Evolutionary conservation across 2,329 filamentous ascomycete genomes (phyloP).

Genomic region (Drechslera avenae): DNA sequence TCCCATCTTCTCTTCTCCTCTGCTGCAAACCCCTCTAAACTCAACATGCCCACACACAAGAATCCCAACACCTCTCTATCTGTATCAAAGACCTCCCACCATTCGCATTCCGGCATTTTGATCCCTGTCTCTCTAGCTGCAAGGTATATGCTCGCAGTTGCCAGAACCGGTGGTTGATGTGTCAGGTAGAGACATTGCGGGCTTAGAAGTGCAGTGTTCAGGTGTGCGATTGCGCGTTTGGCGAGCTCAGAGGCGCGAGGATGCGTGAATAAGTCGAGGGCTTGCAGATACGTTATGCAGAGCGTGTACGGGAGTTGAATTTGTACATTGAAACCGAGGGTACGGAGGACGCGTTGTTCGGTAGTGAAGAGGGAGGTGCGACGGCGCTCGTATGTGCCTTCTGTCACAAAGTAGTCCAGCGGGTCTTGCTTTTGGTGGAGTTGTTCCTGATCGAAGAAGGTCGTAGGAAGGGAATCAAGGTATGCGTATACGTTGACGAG

Average conservation of each 20-base stretch:
- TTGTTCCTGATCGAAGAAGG: constrained; percentile 54
- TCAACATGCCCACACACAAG: constrained; percentile 82
- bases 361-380: constrained; percentile 71
- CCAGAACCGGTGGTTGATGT: constrained; percentile 84
- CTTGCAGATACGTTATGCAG: constrained; percentile 89
- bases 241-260: constrained; percentile 60
- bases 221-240: constrained; percentile 70
- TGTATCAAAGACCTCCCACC: constrained; percentile 99
- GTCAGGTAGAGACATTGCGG: constrained; percentile 91
- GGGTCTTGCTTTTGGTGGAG: constrained; percentile 27
- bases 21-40: constrained; percentile 72
- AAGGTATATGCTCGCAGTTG: constrained; percentile 89
- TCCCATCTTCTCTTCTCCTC: constrained; percentile 63
- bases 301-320: constrained; percentile 85
- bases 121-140: constrained; percentile 76
- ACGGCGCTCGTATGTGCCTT: constrained; percentile 67
- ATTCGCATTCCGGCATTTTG: constrained; percentile 81
- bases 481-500: constrained; percentile 85
- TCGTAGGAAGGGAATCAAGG: constrained; percentile 68
- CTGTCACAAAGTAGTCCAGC: constrained; percentile 65
- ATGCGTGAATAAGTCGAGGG: constrained; percentile 69
- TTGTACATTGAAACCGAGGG: constrained; percentile 81
- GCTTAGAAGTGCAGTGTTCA: constrained; percentile 85
- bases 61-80: constrained; percentile 95
- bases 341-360: constrained; percentile 77